Evolutionary conservation across 2,329 filamentous ascomycete species (phyloP), one percentile per base, ranked within the genome.

Genomic region (Fusarium proliferatum): DNA sequence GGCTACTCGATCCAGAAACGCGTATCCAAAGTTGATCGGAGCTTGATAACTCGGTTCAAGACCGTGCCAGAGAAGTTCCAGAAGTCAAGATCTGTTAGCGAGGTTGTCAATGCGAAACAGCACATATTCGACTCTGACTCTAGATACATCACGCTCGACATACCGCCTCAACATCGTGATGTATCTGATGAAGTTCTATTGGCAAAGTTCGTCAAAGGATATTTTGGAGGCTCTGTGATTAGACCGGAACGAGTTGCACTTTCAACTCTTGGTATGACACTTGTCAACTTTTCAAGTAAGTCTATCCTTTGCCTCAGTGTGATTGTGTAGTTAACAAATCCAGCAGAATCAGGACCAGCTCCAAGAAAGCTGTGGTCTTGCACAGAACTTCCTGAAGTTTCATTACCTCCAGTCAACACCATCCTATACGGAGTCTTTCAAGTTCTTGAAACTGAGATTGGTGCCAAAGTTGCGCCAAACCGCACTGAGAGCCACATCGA

Each of bases 171-270:
- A 11, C 64, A 71, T 23, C 41, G 45, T 3, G 5, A 60, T 17
- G 42, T 78, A 3, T 69, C 76, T 4, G 79, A 82, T 41, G 77
- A 81, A 36, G 59, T 51, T 5, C 49, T 82, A 10, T 64, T 82
- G 30, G 76, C 80, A 1, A 73, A 69, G 3, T 80, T 81, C 15
- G 58, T 79, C 3, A 78, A 71, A 17, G 79, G 75, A 0, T 82
- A 79, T 34, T 81, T 81, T 53, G 79, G 78, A 9, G 80, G 80
- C 0, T 53, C 71, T 2, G 80, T 82, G 1, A 72, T 82, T 43
- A 71, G 66, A 1, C 77, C 75, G 0, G 80, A 82, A 55, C 68
- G 76, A 13, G 39, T 66, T 9, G 51, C 61, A 0, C 63, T 80
- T 3, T 66, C 71, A 45, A 64, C 52, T 2, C n/a, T 73, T 13